phyloP scores from a whole-genome alignment of 2,329 filamentous ascomycete genomes.

The Neurospora crassa region DNA sequence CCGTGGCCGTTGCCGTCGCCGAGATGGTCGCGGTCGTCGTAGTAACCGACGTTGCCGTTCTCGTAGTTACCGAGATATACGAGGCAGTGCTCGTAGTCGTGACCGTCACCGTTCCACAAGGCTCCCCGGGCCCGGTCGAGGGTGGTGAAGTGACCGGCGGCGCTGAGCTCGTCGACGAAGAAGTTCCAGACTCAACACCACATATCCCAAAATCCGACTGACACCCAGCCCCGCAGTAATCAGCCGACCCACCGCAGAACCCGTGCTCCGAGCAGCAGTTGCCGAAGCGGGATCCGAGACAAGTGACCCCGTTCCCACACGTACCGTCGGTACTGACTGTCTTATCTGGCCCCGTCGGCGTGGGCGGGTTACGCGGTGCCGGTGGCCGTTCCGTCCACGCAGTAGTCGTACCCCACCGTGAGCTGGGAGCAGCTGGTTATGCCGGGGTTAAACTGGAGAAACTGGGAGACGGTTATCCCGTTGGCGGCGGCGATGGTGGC shows the following conservation, averaged over 20 bases:
- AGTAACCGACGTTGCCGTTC: background rate
- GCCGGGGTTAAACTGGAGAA: conserved; percentile 14
- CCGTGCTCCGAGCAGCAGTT: conserved; percentile 18
- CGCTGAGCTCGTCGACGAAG: background rate
- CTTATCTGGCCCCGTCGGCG: background rate
- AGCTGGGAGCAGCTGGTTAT: conserved; percentile 15
- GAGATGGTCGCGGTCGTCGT: background rate
- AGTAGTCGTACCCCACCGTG: conserved; percentile 11
- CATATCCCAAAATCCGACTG: conserved; percentile 14
- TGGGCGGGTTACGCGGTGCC: background rate
- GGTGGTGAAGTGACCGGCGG: background rate
- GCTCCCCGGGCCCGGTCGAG: background rate
- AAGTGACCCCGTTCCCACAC: conserved; percentile 16
- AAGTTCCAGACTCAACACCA: background rate
- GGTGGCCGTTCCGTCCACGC: conserved; percentile 10
- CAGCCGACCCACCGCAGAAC: conserved; percentile 16
- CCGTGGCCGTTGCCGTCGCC: background rate
- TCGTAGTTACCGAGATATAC: background rate
- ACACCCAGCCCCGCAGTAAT: conserved; percentile 18
- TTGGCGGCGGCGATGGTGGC: conserved; percentile 13
- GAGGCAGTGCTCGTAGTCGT: background rate
- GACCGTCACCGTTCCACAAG: background rate
- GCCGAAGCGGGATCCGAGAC: conserved; percentile 15
- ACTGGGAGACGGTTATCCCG: conserved; percentile 17
- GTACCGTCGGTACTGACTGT: conserved; percentile 14